Evolutionary conservation across 305 asterid species (phyloP).

Genomic region (Vinca major): DNA sequence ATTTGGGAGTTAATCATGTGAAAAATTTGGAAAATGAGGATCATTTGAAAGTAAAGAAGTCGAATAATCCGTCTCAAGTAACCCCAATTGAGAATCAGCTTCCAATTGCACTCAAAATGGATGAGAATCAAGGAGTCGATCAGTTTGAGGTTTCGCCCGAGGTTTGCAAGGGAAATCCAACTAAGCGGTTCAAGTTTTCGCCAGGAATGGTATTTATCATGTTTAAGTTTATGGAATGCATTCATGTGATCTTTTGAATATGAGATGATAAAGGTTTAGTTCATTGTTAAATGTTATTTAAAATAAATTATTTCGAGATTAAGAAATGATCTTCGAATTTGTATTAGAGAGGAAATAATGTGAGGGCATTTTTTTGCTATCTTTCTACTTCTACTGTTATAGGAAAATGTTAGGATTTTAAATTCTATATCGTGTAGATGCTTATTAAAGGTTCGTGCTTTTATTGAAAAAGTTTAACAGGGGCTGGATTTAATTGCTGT

Average conservation of each 20-base stretch:
- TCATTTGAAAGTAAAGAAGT: conserved; percentile 21
- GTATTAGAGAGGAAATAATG: not conserved
- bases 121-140: conserved; percentile 29
- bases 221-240: not conserved
- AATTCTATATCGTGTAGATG: not conserved
- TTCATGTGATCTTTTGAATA: not conserved
- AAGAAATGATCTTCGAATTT: not conserved
- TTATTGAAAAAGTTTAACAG: not conserved
- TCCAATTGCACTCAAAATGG: conserved; percentile 28
- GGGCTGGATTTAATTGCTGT: not conserved
- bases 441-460: not conserved
- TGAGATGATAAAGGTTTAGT: not conserved
- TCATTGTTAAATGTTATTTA: not conserved
- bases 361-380: not conserved
- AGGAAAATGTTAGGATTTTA: not conserved
- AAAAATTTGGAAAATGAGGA: conserved; percentile 18
- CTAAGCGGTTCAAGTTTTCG: conserved; percentile 86
- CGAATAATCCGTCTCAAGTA: conserved; percentile 22
- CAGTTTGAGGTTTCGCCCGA: conserved; percentile 60
- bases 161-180: conserved; percentile 37
- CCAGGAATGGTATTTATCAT: conserved; percentile 78
- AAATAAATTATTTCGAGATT: not conserved
- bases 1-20: conserved; percentile 15
- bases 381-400: too few relatives aligned
- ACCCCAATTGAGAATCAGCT: conserved; percentile 25